Conservation (phyloP, 345 rosid species). For the Euphorbia lathyris region DNA sequence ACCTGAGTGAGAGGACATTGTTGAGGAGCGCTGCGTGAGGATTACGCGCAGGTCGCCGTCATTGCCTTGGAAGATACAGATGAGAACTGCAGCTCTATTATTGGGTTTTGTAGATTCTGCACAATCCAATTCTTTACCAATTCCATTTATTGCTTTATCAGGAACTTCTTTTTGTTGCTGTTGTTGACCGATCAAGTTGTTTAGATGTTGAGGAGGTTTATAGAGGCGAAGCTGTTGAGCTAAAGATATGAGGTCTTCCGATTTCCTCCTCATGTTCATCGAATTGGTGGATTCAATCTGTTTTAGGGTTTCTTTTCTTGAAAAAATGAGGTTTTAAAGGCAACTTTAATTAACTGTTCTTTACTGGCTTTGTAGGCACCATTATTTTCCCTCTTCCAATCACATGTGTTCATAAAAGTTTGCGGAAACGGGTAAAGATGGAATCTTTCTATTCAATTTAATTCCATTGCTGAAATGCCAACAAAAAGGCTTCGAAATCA, state of each 20-base stretch:
- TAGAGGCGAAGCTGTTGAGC: conserved; percentile 22
- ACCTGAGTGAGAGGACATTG: conserved; percentile 34
- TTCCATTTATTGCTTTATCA: neutral
- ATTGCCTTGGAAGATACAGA: conserved; percentile 30
- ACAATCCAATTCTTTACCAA: neutral
- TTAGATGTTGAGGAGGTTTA: too few relatives aligned
- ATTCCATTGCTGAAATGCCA: too few relatives aligned
- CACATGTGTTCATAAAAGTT: neutral
- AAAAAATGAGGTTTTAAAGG: neutral
- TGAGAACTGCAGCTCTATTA: conserved; percentile 33
- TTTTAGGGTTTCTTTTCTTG: neutral
- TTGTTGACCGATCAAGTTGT: too few relatives aligned
- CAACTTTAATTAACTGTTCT: neutral
- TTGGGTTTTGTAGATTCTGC: conserved; percentile 14
- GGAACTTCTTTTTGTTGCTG: too few relatives aligned
- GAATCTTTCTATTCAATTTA: too few relatives aligned
- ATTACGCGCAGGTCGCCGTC: conserved; percentile 28
- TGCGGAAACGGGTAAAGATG: too few relatives aligned
- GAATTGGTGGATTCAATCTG: conserved; percentile 8
- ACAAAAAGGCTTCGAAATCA: too few relatives aligned
- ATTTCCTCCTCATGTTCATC: neutral
- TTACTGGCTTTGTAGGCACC: too few relatives aligned
- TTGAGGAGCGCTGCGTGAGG: conserved; percentile 31
- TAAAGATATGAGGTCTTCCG: conserved; percentile 9
- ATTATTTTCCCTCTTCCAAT: neutral